Evolutionary conservation across 2,329 filamentous ascomycete species (phyloP).

Genomic region (Apiospora hydei): DNA sequence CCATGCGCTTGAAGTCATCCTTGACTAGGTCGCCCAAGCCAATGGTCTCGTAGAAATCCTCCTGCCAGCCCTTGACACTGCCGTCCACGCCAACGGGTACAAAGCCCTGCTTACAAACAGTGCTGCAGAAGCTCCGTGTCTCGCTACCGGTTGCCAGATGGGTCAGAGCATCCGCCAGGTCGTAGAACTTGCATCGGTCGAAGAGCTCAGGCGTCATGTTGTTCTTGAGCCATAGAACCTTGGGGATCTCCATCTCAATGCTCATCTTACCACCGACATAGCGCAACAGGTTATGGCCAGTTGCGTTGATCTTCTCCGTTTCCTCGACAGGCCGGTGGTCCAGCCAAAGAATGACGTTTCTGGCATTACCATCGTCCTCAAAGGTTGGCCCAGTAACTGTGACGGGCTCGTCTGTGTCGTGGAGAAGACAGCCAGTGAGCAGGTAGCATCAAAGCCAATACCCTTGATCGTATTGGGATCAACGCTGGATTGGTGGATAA

Average conservation of each 20-base stretch:
- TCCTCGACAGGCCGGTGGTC: constrained; percentile 93
- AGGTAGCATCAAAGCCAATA: constrained; percentile 98
- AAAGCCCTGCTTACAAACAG: constrained; percentile 96
- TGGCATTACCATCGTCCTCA: constrained; percentile 79
- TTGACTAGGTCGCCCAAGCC: constrained; percentile 85
- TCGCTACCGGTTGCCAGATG: constrained; percentile 94
- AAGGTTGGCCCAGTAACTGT: constrained; percentile 91
- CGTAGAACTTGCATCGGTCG: constrained; percentile 94
- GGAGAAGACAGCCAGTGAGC: constrained; percentile 91
- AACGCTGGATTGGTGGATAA: constrained; percentile 82
- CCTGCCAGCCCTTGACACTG: constrained; percentile 97
- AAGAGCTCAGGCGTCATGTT: constrained; percentile 95
- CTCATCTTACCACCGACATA: constrained; percentile 99
- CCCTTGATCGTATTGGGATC: constrained; percentile 80
- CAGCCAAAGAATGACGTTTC: constrained; percentile 96
- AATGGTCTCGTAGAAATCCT: constrained; percentile 88
- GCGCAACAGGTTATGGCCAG: constrained; percentile 88
- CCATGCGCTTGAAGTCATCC: constrained; percentile 91
- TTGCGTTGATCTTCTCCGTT: constrained; percentile 92
- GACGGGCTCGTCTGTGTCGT: constrained; percentile 89
- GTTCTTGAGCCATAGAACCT: constrained; percentile 98
- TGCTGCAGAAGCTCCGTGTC: constrained; percentile 91
- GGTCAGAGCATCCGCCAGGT: constrained; percentile 89
- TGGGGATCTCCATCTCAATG: constrained; percentile 99
- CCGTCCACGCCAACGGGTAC: constrained; percentile 97